These are phyloP conservation scores for Macrophomina tecta DNA, from an alignment of 2,329 filamentous ascomycete genomes.

Conservation along the genomic window DNA sequence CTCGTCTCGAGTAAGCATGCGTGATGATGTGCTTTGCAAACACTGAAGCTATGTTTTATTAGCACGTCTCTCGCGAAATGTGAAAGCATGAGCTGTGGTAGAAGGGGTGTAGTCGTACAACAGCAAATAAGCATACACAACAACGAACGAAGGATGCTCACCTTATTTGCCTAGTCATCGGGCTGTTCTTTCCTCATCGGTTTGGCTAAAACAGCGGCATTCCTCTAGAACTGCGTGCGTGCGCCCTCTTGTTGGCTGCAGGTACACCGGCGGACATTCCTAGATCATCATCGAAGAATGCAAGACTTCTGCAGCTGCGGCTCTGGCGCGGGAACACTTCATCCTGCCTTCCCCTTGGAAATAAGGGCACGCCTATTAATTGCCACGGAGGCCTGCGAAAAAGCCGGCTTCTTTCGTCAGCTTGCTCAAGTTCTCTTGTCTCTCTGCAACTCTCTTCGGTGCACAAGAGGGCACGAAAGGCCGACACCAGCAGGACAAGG, in stretches of 20 bases:
- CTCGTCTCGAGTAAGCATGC: too few relatives aligned
- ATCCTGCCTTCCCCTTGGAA: background rate
- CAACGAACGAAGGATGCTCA: too few relatives aligned
- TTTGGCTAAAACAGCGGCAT: background rate
- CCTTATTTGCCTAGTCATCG: too few relatives aligned
- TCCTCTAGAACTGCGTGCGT: background rate
- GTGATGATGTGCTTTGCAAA: too few relatives aligned
- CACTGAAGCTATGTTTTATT: too few relatives aligned
- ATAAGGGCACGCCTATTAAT: slow-evolving; percentile 8
- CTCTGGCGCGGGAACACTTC: background rate
- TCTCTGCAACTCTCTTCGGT: background rate
- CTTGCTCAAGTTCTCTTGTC: background rate
- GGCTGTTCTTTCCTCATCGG: background rate
- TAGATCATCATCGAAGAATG: slow-evolving; percentile 9
- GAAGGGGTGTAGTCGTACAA: too few relatives aligned
- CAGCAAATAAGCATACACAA: too few relatives aligned
- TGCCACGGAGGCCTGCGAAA: slow-evolving; percentile 6
- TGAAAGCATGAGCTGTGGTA: too few relatives aligned
- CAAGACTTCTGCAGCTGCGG: slow-evolving; percentile 11
- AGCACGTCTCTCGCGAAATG: too few relatives aligned
- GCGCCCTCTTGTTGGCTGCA: background rate
- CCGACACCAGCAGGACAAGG: slow-evolving; percentile 4
- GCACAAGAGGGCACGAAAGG: slow-evolving; percentile 10
- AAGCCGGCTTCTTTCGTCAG: background rate
- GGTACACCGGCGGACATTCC: slow-evolving; percentile 12